A percentile compares a stretch with the other conserved stretches of the same genome.
Evolutionary conservation across 2,329 filamentous ascomycete species (phyloP).

Genomic region (Chaetomium sp.): DNA sequence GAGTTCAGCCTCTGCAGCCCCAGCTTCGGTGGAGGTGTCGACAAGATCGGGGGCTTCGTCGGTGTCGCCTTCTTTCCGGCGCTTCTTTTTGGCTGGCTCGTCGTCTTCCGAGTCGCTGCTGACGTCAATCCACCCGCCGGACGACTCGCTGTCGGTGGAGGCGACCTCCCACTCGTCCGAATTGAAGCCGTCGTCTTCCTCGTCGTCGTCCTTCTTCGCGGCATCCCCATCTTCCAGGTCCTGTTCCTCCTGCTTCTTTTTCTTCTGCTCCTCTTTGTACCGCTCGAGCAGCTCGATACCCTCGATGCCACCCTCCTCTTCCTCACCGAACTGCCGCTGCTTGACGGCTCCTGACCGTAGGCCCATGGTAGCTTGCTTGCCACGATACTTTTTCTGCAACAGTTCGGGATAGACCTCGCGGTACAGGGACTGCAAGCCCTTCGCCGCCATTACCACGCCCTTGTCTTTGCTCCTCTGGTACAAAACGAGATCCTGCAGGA

Average conservation of each 20-base stretch:
- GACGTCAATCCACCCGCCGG: slow-evolving; percentile 92
- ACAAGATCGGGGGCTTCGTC: slow-evolving; percentile 37
- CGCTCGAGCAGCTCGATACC: slow-evolving; percentile 87
- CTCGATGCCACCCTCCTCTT: slow-evolving; percentile 79
- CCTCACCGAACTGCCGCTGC: slow-evolving; percentile 80
- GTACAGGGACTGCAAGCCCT: slow-evolving; percentile 87
- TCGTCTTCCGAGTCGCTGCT: slow-evolving; percentile 81
- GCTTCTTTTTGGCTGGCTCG: slow-evolving; percentile 66
- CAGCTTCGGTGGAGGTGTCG: slow-evolving; percentile 48
- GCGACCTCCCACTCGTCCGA: slow-evolving; percentile 64
- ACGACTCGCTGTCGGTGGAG: slow-evolving; percentile 66
- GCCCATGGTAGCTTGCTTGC: slow-evolving; percentile 85
- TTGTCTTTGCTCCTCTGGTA: slow-evolving; percentile 98
- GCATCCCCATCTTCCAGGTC: slow-evolving; percentile 63
- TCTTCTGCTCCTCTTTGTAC: slow-evolving; percentile 90
- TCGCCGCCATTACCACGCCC: slow-evolving; percentile 97
- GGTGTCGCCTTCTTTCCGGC: slow-evolving; percentile 45
- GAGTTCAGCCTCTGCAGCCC: slow-evolving; percentile 47
- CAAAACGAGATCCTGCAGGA: slow-evolving; percentile 94
- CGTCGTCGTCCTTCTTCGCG: slow-evolving; percentile 56
- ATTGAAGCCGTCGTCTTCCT: slow-evolving; percentile 59
- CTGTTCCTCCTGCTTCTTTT: slow-evolving; percentile 69
- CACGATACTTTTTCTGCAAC: slow-evolving; percentile 84
- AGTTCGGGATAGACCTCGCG: slow-evolving; percentile 88
- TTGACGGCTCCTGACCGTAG: slow-evolving; percentile 72